Conservation (phyloP, 495 filamentous ascomycete genomes). For the Lichenothelia convexa region DNA sequence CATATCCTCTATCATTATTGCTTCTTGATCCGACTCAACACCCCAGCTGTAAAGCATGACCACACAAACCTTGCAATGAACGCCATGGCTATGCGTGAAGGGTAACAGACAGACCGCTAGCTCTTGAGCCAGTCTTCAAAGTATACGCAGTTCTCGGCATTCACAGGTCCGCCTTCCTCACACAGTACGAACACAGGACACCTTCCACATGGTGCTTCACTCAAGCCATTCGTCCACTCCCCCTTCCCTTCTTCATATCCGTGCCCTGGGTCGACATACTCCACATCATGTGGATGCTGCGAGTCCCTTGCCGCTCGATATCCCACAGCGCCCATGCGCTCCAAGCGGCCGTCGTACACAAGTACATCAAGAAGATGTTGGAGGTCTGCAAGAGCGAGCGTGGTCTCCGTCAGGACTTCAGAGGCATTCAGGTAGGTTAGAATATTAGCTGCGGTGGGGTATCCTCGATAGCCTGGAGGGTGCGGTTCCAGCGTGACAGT, state of each 20-base stretch:
- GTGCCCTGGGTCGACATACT: conserved; percentile 28
- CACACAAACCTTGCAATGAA: no score
- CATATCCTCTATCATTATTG: no score
- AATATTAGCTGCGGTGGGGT: conserved; percentile 59
- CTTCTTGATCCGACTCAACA: no score
- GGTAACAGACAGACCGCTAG: neutral
- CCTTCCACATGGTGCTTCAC: conserved; percentile 72
- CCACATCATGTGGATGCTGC: conserved; percentile 24
- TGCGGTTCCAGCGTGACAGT: conserved; percentile 33
- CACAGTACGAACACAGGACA: conserved; percentile 93
- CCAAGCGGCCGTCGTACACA: conserved; percentile 61
- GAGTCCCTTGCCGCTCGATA: conserved; percentile 18
- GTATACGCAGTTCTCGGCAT: conserved; percentile 77
- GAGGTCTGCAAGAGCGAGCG: conserved; percentile 52
- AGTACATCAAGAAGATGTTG: conserved; percentile 69
- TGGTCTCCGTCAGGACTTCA: conserved; percentile 41
- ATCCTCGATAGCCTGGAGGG: conserved; percentile 48
- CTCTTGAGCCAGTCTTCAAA: conserved; percentile 57
- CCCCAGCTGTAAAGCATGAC: no score
- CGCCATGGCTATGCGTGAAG: no score
- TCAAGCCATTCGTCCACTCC: conserved; percentile 40
- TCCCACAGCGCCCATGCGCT: conserved; percentile 19
- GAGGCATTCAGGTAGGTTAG: conserved; percentile 47
- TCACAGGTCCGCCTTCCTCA: conserved; percentile 71
- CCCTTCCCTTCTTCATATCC: conserved; percentile 22